Evolutionary conservation across 768 basidiomycete genomes (phyloP), one percentile per base, ranked within the genome.

Genomic region (Psilocybe subaeruginosa): DNA sequence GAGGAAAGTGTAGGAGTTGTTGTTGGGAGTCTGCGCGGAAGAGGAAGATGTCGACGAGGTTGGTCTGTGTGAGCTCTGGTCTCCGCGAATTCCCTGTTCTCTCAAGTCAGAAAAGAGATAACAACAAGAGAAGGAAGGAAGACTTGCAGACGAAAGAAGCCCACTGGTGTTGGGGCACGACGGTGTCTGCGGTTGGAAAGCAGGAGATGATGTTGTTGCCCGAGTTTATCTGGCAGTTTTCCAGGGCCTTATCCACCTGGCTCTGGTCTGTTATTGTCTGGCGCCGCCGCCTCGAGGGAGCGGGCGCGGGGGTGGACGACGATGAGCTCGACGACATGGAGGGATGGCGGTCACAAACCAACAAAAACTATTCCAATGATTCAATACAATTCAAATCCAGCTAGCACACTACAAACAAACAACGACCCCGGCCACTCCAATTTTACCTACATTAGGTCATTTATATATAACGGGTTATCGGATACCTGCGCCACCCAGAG

Each of bases 121-220:
- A 45, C 68, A 5, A 61, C 62, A 30, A 51, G 59, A 19, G 17
- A 50, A 14, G 47, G 59, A 33, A 9, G 47, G 16, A 49, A 16
- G 19, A 43, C 91, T 73, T 70, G 92, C 93, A 95, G 69, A 94
- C 85, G 70, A 94, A 88, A 39, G 87, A 82, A 3, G 87, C 85
- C 81, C 85, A 92, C 52, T 90, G 74, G 68, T 89, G 83, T 74
- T 97, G 93, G n/a, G 82, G 73, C 62, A 95, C 78, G 27, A 77
- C 62, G 19, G 84, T 84, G 59, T 81, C 74, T 7, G 73, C 52
- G 0, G 77, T 78, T 8, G 95, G 95, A 70, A 82, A 95, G 72
- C 95, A 96, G 7, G 93, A 91, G 46, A 88, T 80, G 62, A 92
- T 78, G 51, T 84, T 73, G 77, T 95, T 95, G 63, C 86, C 86